A percentile compares a stretch with the other conserved stretches of the same genome.
Evolutionary conservation across 352 stramenopile species (phyloP).

Genomic region (Phytophthora sojae): DNA sequence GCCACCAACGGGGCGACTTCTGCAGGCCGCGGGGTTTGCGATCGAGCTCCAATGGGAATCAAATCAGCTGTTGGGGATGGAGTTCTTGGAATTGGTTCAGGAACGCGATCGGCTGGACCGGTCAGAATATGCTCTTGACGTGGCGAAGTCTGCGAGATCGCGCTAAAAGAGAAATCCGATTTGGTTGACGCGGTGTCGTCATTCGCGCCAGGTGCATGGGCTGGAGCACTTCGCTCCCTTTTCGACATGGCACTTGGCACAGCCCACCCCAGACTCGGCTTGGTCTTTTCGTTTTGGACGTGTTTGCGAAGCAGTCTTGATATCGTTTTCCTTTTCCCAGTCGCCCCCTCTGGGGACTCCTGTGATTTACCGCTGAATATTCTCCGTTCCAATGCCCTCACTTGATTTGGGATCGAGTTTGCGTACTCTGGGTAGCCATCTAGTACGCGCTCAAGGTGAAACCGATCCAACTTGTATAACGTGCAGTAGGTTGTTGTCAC

Average conservation of each 20-base stretch:
- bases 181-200: neutral
- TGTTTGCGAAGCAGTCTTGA: conserved; percentile 58
- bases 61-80: neutral
- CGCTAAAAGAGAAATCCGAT: neutral
- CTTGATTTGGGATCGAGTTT: conserved; percentile 44
- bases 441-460: conserved; percentile 61
- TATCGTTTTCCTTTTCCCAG: conserved; percentile 53
- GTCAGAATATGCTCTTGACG: neutral
- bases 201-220: conserved; percentile 1
- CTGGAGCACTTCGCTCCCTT: conserved; percentile 6
- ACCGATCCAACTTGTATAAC: conserved; percentile 65
- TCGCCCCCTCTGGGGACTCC: conserved; percentile 20
- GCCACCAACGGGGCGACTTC: neutral
- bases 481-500: conserved; percentile 68
- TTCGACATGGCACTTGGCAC: conserved; percentile 23
- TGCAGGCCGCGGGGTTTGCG: neutral
- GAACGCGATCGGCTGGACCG: neutral
- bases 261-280: conserved; percentile 29
- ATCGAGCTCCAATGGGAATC: neutral
- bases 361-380: conserved; percentile 45
- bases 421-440: conserved; percentile 65
- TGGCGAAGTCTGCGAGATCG: neutral
- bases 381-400: conserved; percentile 51
- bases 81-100: neutral
- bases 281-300: conserved; percentile 45